These are phyloP conservation scores for Neocucurbitaria cava DNA, from an alignment of 2,329 filamentous ascomycete genomes.

Conservation along the genomic window DNA sequence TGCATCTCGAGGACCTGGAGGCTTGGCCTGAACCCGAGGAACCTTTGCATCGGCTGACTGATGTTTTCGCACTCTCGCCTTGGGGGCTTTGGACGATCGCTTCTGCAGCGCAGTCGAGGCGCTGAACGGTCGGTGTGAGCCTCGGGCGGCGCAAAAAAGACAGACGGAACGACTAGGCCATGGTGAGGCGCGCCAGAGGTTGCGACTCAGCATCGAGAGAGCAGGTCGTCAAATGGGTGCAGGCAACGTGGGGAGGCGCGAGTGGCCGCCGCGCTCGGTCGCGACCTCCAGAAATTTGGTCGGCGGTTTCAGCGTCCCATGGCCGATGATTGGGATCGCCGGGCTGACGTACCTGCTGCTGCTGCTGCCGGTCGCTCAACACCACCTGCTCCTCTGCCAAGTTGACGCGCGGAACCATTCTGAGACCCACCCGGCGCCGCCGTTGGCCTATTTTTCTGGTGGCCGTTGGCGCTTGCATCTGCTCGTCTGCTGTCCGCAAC, in stretches of 20 bases:
- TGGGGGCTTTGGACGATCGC: not conserved
- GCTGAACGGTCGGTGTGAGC: constrained; percentile 24
- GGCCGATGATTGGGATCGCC: not conserved
- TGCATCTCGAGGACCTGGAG: not conserved
- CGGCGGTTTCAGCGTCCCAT: too few relatives aligned
- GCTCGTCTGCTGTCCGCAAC: not conserved
- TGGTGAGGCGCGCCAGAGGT: constrained; percentile 26
- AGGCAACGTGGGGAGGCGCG: constrained; percentile 10
- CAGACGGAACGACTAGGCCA: constrained; percentile 24
- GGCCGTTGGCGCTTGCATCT: not conserved
- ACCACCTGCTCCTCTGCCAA: not conserved
- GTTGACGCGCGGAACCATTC: constrained; percentile 6
- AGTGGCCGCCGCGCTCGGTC: constrained; percentile 6
- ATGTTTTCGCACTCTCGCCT: not conserved
- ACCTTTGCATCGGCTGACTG: too few relatives aligned
- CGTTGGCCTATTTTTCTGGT: constrained; percentile 1
- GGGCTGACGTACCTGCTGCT: not conserved
- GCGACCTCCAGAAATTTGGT: not conserved
- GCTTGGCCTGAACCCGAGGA: too few relatives aligned
- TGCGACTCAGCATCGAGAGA: constrained; percentile 36
- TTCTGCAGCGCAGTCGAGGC: constrained; percentile 15
- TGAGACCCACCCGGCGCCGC: constrained; percentile 6
- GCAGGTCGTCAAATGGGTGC: not conserved
- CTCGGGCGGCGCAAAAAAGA: constrained; percentile 27
- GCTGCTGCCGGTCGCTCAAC: not conserved